Evolutionary conservation across 495 filamentous ascomycete species (phyloP).

Genomic region (Annulohypoxylon bovei): DNA sequence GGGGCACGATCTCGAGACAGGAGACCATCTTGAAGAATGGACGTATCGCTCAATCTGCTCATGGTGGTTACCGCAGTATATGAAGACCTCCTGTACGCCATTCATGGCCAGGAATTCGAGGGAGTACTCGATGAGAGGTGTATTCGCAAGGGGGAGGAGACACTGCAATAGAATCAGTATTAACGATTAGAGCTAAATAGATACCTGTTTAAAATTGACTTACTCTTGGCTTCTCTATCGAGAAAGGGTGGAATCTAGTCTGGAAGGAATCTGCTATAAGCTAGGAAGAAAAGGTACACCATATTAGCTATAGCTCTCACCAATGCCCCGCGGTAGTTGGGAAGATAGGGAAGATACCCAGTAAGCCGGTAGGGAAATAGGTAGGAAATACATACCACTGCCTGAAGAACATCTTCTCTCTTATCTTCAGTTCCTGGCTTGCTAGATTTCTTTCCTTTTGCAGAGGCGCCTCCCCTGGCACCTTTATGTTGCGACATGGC

Average conservation of each 20-base stretch:
- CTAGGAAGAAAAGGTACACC: constrained; percentile 50
- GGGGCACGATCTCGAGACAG: constrained; percentile 71
- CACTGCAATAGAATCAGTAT: constrained; percentile 64
- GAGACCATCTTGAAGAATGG: constrained; percentile 58
- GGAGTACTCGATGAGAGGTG: constrained; percentile 95
- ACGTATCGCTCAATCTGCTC: constrained; percentile 89
- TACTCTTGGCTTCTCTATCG: constrained; percentile 87
- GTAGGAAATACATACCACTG: constrained; percentile 74
- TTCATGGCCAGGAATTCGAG: constrained; percentile 95
- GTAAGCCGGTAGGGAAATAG: too few relatives aligned
- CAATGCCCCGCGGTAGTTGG: constrained; percentile 24
- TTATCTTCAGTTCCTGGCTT: constrained; percentile 66
- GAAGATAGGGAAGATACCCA: constrained; percentile 24
- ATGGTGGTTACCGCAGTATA: constrained; percentile 92
- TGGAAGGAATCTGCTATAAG: constrained; percentile 94
- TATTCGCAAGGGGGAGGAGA: constrained; percentile 92
- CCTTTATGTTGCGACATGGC: constrained; percentile 59
- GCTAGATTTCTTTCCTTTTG: constrained; percentile 66
- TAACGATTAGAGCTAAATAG: constrained; percentile 10
- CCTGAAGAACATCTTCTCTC: constrained; percentile 88
- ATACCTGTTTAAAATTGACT: constrained; percentile 34
- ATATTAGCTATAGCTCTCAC: constrained; percentile 27
- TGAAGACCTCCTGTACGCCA: constrained; percentile 88
- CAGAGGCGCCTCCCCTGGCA: constrained; percentile 51
- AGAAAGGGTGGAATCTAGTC: constrained; percentile 89